Conservation (phyloP, 257 asterid species). For the Vinca minor region DNA sequence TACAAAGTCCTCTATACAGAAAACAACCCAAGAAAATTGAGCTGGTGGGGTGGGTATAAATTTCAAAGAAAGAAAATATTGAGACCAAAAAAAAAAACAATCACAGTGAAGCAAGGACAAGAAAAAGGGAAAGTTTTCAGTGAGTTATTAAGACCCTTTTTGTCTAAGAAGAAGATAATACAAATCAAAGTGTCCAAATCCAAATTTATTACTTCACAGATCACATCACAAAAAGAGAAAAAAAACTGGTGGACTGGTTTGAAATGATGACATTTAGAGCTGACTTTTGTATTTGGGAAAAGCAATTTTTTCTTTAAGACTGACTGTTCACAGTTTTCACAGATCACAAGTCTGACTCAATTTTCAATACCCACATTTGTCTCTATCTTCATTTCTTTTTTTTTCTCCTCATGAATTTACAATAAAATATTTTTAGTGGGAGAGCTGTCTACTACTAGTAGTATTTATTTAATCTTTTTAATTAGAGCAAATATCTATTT, state of each 20-base stretch:
- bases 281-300: constrained; percentile 36
- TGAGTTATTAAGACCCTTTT: background rate
- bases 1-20: constrained; percentile 10
- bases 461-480: too few species aligned
- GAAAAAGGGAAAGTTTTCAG: constrained; percentile 11
- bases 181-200: constrained; percentile 4
- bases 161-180: constrained; percentile 8
- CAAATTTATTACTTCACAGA: constrained; percentile 17
- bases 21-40: background rate
- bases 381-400: constrained; percentile 28
- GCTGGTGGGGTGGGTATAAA: background rate
- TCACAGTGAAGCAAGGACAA: constrained; percentile 17
- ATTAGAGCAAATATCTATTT: too few species aligned
- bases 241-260: constrained; percentile 42
- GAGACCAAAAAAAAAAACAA: constrained; percentile 30
- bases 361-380: constrained; percentile 47
- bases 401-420: background rate
- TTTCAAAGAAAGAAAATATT: constrained; percentile 25
- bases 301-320: background rate
- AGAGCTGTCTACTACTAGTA: too few species aligned
- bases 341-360: too few species aligned
- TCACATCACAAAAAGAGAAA: constrained; percentile 14
- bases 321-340: constrained; percentile 31
- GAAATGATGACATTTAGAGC: constrained; percentile 59
- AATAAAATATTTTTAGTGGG: too few species aligned